phyloP scores from a whole-genome alignment of 306 rosid species.

The Geum urbanum region DNA sequence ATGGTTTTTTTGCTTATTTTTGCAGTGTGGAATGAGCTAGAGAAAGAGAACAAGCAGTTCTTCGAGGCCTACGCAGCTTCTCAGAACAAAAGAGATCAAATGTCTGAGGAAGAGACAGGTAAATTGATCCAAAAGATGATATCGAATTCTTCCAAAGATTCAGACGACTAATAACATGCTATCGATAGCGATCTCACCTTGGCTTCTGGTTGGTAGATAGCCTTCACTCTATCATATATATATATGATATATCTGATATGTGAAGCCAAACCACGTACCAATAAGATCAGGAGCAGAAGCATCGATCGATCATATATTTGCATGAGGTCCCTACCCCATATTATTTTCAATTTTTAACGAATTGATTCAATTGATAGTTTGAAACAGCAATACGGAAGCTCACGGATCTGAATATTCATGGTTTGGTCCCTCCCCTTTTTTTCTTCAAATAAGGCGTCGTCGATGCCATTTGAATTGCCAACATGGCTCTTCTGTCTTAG shows the following conservation, averaged over 20 bases:
- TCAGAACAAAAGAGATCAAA: conserved; percentile 50
- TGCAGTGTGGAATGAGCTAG: conserved; percentile 91
- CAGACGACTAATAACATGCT: conserved; percentile 29
- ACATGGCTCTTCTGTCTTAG: neutral
- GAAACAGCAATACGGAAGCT: neutral
- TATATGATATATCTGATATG: neutral
- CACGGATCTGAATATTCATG: conserved; percentile 1
- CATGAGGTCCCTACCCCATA: neutral
- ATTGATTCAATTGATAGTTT: neutral
- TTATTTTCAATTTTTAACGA: neutral
- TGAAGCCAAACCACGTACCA: conserved; percentile 13
- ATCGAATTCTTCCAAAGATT: conserved; percentile 58
- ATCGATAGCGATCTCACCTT: conserved; percentile 33
- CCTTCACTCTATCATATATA: neutral
- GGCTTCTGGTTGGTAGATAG: conserved; percentile 9
- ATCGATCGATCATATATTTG: neutral
- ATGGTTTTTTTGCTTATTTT: neutral
- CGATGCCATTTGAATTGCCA: neutral
- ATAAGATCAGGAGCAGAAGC: conserved; percentile 6
- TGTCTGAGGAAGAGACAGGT: conserved; percentile 85
- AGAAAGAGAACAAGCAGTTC: conserved; percentile 85
- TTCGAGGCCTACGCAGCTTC: conserved; percentile 65
- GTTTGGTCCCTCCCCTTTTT: neutral
- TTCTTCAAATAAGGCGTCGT: conserved; percentile 4
- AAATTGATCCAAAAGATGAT: conserved; percentile 68